Evolutionary conservation across 805 yeast species (phyloP), one percentile per base, ranked within the genome.

Genomic region (Yamadazyma ubonensis): DNA sequence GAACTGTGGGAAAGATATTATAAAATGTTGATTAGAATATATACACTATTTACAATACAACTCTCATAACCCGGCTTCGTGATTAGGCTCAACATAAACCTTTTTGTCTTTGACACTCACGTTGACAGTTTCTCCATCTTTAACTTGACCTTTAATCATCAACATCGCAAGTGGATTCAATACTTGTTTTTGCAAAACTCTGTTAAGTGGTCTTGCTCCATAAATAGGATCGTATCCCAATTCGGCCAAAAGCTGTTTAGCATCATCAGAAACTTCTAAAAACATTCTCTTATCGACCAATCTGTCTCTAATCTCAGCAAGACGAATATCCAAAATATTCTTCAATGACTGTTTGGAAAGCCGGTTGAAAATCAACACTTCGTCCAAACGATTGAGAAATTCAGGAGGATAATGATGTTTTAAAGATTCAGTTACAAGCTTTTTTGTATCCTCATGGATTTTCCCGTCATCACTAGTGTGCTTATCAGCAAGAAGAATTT

Each of bases 151-250:
- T 55, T 80, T 81, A 46, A 93, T 77, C 70, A 93, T 58, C 52
- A 75, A 67, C 53, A 78, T 72, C 2, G 98, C 95, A 77, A 93
- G 74, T 17, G 97, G 96, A 58, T 90, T 90, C 61, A 93, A 70
- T n/a, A 93, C 58, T 46, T 75, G 66, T 67, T 83, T 86, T 59
- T 89, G 96, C 44, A 91, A 80, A 38, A 89, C 74, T 53, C 99
- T 78, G 70, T 93, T 91, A 60, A 93, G 73, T 8, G 99, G 99
- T 57, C 99, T 78, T 0, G 99, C 99, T 51, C 99, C 99, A 56
- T 91, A 93, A 30, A 82, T 62, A 22, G 87, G 86, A 56, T 91
- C 97, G 59, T 91, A 93, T 3, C 99, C 99, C 49, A 84, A 71
- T 20, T 83, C 80, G 3, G 91, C 81, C 27, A 93, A 69, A 83